Conservation (phyloP, 2,329 filamentous ascomycete genomes). For the Fusarium equiseti region DNA sequence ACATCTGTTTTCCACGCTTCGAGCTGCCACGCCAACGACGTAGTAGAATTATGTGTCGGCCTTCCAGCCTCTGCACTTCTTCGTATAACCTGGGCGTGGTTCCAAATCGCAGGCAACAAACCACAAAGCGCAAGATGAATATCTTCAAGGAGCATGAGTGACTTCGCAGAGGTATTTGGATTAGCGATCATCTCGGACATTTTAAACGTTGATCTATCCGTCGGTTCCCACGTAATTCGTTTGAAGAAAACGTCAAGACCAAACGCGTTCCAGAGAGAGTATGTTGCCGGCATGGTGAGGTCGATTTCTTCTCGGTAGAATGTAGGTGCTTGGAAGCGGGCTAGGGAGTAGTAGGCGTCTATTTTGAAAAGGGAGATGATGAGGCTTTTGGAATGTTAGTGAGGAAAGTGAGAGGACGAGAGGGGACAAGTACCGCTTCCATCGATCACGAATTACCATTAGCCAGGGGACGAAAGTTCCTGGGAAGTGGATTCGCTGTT, state of each 20-base stretch:
- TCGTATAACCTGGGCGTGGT: conserved; percentile 44
- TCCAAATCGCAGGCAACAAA: conserved; percentile 50
- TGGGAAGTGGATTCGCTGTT: conserved; percentile 52
- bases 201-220: conserved; percentile 47
- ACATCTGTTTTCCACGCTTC: conserved; percentile 46
- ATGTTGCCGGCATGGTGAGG: conserved; percentile 51
- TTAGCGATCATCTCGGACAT: conserved; percentile 50
- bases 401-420: background rate
- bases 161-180: conserved; percentile 44
- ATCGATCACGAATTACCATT: conserved; percentile 48
- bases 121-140: conserved; percentile 51
- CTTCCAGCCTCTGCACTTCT: conserved; percentile 33
- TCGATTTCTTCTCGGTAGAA: conserved; percentile 55
- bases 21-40: conserved; percentile 43
- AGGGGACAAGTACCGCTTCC: conserved; percentile 50
- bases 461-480: conserved; percentile 56
- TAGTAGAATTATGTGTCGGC: conserved; percentile 21
- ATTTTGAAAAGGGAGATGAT: conserved; percentile 54
- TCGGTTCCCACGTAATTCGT: conserved; percentile 50
- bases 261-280: conserved; percentile 53
- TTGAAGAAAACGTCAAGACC: conserved; percentile 55
- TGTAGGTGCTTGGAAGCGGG: conserved; percentile 49
- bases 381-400: conserved; percentile 46
- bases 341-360: conserved; percentile 53
- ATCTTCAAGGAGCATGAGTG: conserved; percentile 52